Conservation (phyloP, 371 early-diverging fungal species). For the Mucor indicus region DNA sequence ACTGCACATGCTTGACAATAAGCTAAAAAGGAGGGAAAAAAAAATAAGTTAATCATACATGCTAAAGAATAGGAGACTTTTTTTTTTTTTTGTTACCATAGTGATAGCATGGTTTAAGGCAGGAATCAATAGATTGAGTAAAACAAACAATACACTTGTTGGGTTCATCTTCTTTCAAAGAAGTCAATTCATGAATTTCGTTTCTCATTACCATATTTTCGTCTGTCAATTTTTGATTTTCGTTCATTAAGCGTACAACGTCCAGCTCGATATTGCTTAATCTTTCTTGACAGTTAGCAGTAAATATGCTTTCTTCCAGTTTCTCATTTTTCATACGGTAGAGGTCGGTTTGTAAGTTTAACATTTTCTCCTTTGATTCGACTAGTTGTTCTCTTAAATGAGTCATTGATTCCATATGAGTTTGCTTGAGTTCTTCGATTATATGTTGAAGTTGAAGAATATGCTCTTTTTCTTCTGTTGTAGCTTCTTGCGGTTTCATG, state of each 20-base stretch:
- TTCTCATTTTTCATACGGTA: conserved; percentile 1
- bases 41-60: neutral
- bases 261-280: conserved; percentile 7
- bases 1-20: conserved; percentile 36
- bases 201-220: neutral
- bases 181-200: neutral
- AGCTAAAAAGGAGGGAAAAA: conserved; percentile 13
- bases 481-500: too few relatives aligned
- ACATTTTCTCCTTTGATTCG: neutral
- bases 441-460: too few relatives aligned
- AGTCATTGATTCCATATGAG: too few relatives aligned
- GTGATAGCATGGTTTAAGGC: conserved; percentile 39
- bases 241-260: conserved; percentile 2
- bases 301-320: neutral
- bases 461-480: too few relatives aligned
- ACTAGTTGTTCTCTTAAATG: neutral
- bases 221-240: conserved; percentile 11
- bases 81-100: too few relatives aligned
- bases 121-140: conserved; percentile 23
- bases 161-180: conserved; percentile 4
- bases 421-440: too few relatives aligned
- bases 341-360: neutral
- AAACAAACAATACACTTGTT: conserved; percentile 40
- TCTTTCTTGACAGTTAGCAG: conserved; percentile 5
- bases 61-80: too few relatives aligned